Conservation (phyloP, 139 green algal genomes). For the Auxenochlorella pyrenoidosa region DNA sequence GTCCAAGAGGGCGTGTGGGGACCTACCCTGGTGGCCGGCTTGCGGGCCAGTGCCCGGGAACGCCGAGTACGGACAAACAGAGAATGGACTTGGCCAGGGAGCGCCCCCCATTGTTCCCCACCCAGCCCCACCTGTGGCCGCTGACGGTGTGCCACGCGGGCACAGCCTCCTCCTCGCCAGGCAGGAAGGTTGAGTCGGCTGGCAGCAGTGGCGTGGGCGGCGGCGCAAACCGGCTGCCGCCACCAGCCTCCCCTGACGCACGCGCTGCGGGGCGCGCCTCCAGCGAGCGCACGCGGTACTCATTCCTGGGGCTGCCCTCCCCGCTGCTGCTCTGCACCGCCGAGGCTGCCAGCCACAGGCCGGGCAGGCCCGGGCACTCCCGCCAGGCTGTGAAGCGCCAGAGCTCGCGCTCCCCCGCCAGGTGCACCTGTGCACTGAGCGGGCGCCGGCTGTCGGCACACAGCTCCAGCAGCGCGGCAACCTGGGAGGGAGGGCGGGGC, state of each 20-base stretch:
- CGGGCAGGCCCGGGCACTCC: slow-evolving; percentile 8
- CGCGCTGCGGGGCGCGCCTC: neutral
- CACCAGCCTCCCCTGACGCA: neutral
- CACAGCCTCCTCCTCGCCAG: neutral
- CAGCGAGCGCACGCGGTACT: neutral
- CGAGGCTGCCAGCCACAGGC: slow-evolving; percentile 10
- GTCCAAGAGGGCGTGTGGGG: no score
- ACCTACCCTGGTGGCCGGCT: no score
- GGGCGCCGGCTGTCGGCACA: slow-evolving; percentile 1
- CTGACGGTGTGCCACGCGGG: slow-evolving; percentile 47
- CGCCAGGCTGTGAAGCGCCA: slow-evolving; percentile 14
- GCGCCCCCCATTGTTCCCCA: no score
- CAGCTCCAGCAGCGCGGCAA: slow-evolving; percentile 4
- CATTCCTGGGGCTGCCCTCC: neutral
- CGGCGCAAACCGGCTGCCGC: slow-evolving; percentile 16
- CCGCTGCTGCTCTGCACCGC: slow-evolving; percentile 19
- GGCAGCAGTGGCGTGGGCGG: slow-evolving; percentile 16
- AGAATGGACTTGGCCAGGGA: no score
- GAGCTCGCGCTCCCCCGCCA: slow-evolving; percentile 6
- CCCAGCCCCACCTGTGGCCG: slow-evolving; percentile 39
- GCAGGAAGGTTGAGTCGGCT: neutral
- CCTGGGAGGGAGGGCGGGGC: neutral
- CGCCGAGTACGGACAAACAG: no score
- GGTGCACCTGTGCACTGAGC: slow-evolving; percentile 9
- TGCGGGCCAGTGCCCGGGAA: no score